A percentile compares a stretch with the other conserved stretches of the same genome.
phyloP scores from a whole-genome alignment of 139 green algal genomes.

The Closterium sp. region DNA sequence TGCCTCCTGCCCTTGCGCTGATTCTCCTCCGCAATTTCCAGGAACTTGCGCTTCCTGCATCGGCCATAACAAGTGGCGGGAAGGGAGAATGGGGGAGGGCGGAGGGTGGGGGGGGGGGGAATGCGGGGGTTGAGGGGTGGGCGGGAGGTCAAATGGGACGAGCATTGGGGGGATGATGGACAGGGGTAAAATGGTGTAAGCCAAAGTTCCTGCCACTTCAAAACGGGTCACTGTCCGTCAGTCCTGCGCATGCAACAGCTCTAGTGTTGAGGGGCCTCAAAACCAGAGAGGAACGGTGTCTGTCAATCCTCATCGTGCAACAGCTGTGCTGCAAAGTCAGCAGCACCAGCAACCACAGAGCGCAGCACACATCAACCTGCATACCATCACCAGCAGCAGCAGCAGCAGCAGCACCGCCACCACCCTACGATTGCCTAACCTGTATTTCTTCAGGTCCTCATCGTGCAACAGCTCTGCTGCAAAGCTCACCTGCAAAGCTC shows the following conservation, averaged over 20 bases:
- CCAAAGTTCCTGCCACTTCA: no score
- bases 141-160: no score
- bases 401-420: no score
- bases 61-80: background rate
- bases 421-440: background rate
- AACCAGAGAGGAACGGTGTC: no score
- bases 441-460: constrained; percentile 15
- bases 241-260: constrained; percentile 41
- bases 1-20: background rate
- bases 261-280: no score
- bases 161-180: no score
- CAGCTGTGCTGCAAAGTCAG: constrained; percentile 35
- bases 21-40: background rate
- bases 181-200: no score
- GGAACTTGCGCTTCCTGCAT: background rate
- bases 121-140: no score
- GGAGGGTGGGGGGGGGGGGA: background rate
- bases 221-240: no score
- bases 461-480: constrained; percentile 42
- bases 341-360: no score
- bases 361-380: no score
- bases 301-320: constrained; percentile 22
- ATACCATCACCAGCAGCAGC: no score
- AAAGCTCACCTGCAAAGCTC: constrained; percentile 50
- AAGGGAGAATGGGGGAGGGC: background rate